Conservation (phyloP, 2,329 filamentous ascomycete species). For the Cladophialophora exuberans region DNA sequence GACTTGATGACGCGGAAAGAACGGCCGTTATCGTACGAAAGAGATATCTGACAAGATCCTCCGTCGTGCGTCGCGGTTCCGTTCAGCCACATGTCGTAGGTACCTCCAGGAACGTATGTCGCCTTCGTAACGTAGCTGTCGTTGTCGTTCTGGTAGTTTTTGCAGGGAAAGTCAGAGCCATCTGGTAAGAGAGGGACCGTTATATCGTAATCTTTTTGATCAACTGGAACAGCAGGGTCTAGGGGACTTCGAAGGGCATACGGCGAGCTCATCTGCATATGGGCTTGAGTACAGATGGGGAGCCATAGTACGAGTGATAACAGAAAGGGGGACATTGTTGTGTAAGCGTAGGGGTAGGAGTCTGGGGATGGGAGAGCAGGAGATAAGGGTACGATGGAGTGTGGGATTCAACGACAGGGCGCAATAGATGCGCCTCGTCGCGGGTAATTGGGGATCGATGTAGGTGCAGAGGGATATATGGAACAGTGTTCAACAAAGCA, state of each 20-base stretch:
- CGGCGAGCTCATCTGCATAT: conserved; percentile 62
- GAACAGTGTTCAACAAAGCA: no score
- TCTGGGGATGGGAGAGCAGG: background rate
- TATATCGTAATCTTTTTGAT: conserved; percentile 69
- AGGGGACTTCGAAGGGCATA: conserved; percentile 57
- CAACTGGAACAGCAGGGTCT: conserved; percentile 48
- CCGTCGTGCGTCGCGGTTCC: conserved; percentile 68
- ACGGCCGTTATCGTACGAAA: conserved; percentile 72
- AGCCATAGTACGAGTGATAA: conserved; percentile 24
- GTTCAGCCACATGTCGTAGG: conserved; percentile 65
- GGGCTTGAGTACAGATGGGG: conserved; percentile 36
- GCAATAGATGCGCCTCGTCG: no score
- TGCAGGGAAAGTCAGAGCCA: conserved; percentile 75
- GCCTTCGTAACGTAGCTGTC: conserved; percentile 57
- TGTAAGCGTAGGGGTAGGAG: background rate
- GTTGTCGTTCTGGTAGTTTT: conserved; percentile 60
- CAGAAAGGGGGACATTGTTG: conserved; percentile 18
- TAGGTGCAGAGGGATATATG: no score
- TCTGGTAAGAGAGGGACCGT: conserved; percentile 65
- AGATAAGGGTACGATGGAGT: background rate
- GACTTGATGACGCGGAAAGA: conserved; percentile 71
- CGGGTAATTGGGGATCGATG: no score
- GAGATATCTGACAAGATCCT: conserved; percentile 74
- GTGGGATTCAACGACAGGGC: no score
- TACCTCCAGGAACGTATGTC: conserved; percentile 64